Evolutionary conservation across 805 yeast genomes (phyloP).

Genomic region (Sugiyamaella floridensis): DNA sequence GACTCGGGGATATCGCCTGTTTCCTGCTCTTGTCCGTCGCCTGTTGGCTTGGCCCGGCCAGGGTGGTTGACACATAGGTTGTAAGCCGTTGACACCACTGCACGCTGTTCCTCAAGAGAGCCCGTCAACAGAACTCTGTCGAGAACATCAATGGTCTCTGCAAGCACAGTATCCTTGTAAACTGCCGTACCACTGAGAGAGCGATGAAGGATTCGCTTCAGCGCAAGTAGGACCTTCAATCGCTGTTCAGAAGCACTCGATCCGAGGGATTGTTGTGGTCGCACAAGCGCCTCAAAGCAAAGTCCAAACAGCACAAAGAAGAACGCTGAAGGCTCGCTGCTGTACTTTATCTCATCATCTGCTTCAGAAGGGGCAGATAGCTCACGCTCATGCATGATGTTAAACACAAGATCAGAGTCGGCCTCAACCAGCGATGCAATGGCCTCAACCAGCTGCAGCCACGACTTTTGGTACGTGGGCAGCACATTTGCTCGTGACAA

Average conservation of each 20-base stretch:
- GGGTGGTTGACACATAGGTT: slow-evolving; percentile 46
- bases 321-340: slow-evolving; percentile 37
- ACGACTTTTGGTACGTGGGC: slow-evolving; percentile 47
- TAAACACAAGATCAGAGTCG: slow-evolving; percentile 39
- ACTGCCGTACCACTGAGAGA: slow-evolving; percentile 51
- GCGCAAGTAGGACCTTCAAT: slow-evolving; percentile 39
- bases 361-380: not conserved
- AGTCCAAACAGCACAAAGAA: slow-evolving; percentile 77
- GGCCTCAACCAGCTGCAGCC: slow-evolving; percentile 76
- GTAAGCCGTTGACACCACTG: slow-evolving; percentile 50
- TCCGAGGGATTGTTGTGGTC: slow-evolving; percentile 27
- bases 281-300: slow-evolving; percentile 68
- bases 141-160: slow-evolving; percentile 67
- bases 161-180: slow-evolving; percentile 60
- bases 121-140: slow-evolving; percentile 63
- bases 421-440: slow-evolving; percentile 57
- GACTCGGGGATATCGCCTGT: slow-evolving; percentile 43
- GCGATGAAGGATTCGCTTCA: slow-evolving; percentile 51
- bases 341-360: slow-evolving; percentile 22
- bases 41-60: slow-evolving; percentile 5
- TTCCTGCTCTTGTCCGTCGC: slow-evolving; percentile 21
- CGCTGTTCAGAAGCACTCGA: slow-evolving; percentile 22
- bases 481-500: slow-evolving; percentile 36
- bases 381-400: slow-evolving; percentile 46
- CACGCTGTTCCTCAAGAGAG: slow-evolving; percentile 39